Base-by-base conservation (phyloP, 345 rosid species). In the Gossypium raimondii region DNA sequence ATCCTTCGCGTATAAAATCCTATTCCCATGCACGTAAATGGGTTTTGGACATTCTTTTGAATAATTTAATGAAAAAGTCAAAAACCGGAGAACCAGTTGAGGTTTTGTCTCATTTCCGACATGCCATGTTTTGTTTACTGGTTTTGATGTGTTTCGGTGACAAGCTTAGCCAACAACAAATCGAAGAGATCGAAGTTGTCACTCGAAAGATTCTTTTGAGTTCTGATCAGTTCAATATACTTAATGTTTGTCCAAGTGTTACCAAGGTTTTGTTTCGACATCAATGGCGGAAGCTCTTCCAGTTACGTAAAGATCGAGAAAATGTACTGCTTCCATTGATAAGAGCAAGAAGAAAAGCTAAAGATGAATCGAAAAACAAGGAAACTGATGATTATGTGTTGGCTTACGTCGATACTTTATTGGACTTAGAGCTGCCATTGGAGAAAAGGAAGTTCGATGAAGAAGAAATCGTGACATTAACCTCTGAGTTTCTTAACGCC, bases 81-180 rank as follows among this genome's bases (percentile, higher is more conserved):
- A 61, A 43, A 58, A 41, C 34, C 11, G 18, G 77, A n/a, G 24
- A 67, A 44, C 56, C 79, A 1, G 72, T 78, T 22, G 64, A 72
- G 9, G 69, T 69, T 7, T 29, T 78, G 29, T 63, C 76, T 13
- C 81, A 78, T 45, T 77, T 81, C 22, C 80, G 77, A 17, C 79
- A 83, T 66, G 75, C 77, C 9, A 83, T 83, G 86, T 83, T 83
- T 68, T 81, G 73, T 73, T 29, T 80, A 3, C 1, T 81, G 11
- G 80, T 75, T 45, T 48, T 83, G 16, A 78, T 81, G 81, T 83
- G 86, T 70, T 83, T 78, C 20, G 84, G 84, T 0, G 84, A 83
- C 71, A 81, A 73, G 17, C 51, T 83, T 38, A 65, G 16, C 20
- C 72, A 79, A 52, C 78, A 83, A 22, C 80, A 83, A 24, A 83